Evolutionary conservation across 805 yeast genomes (phyloP).

Genomic region (Metschnikowia matae): DNA sequence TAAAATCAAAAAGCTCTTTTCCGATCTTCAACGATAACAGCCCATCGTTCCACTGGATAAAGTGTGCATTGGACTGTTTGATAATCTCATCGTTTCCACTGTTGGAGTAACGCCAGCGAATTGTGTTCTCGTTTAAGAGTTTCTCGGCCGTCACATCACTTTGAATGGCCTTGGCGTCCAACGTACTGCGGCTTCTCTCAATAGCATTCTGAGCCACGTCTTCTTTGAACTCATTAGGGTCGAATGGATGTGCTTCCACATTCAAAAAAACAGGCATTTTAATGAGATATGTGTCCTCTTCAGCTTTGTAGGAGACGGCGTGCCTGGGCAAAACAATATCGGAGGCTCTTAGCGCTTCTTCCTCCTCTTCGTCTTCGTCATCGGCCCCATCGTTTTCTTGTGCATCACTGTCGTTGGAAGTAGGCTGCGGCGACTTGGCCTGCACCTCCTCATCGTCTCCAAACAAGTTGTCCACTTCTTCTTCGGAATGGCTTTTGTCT

Average conservation of each 20-base stretch:
- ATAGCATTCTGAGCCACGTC: constrained; percentile 35
- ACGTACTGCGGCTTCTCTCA: constrained; percentile 24
- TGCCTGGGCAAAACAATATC: constrained; percentile 47
- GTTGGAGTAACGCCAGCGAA: constrained; percentile 90
- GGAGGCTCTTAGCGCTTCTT: constrained; percentile 31
- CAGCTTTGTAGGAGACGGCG: constrained; percentile 36
- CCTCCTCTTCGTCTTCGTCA: constrained; percentile 33
- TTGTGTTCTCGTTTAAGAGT: constrained; percentile 73
- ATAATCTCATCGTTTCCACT: constrained; percentile 66
- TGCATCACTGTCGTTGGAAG: constrained; percentile 13
- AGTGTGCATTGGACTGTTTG: constrained; percentile 85
- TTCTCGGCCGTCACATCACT: constrained; percentile 52
- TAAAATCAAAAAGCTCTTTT: constrained; percentile 77
- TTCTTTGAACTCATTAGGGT: constrained; percentile 62
- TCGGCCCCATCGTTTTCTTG: constrained; percentile 24
- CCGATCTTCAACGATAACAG: constrained; percentile 82
- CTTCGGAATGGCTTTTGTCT: constrained; percentile 14
- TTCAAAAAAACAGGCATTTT: constrained; percentile 80
- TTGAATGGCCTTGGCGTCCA: constrained; percentile 44
- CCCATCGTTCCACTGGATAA: constrained; percentile 95
- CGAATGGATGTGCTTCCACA: constrained; percentile 84
- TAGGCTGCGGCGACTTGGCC: constrained; percentile 2
- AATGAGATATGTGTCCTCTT: constrained; percentile 41
- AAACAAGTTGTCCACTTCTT: constrained; percentile 34
- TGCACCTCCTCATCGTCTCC: constrained; percentile 27